Conservation (phyloP, 139 green algal species). For the Micractinium conductrix region DNA sequence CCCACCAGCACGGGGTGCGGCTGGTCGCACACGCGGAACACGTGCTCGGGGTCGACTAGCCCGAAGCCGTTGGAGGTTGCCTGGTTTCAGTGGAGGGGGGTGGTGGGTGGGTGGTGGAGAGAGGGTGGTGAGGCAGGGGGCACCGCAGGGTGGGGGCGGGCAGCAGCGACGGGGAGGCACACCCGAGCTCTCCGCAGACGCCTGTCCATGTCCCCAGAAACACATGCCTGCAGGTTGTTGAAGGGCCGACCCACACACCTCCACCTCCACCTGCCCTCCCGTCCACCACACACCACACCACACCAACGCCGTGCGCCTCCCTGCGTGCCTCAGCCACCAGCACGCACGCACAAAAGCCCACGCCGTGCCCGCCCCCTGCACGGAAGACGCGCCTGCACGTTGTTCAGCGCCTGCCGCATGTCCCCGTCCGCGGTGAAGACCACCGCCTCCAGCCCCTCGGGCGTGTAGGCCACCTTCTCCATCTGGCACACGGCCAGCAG, state of each 20-base stretch:
- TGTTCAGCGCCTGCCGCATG: slow-evolving; percentile 99
- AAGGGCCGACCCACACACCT: no score
- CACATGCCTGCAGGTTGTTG: neutral
- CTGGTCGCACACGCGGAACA: slow-evolving; percentile 99
- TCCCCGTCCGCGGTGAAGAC: slow-evolving; percentile 99
- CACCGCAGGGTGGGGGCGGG: neutral
- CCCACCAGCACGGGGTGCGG: slow-evolving; percentile 92
- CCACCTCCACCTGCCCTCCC: no score
- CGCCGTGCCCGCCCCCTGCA: no score
- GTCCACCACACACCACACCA: no score
- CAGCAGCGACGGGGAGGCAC: no score
- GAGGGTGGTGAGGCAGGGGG: neutral
- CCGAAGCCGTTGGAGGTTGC: slow-evolving; percentile 92
- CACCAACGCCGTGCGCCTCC: no score
- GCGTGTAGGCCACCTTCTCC: slow-evolving; percentile 70
- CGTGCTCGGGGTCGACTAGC: slow-evolving; percentile 87
- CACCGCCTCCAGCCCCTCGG: slow-evolving; percentile 93
- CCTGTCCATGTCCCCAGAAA: neutral
- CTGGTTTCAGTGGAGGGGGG: slow-evolving; percentile 50
- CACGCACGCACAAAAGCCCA: neutral
- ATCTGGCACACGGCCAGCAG: slow-evolving; percentile 75
- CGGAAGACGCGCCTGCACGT: slow-evolving; percentile 80
- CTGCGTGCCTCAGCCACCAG: neutral
- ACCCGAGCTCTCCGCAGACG: neutral
- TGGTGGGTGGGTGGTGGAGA: neutral